Conservation (phyloP, 805 yeast genomes). For the Suhomyces faveliae region DNA sequence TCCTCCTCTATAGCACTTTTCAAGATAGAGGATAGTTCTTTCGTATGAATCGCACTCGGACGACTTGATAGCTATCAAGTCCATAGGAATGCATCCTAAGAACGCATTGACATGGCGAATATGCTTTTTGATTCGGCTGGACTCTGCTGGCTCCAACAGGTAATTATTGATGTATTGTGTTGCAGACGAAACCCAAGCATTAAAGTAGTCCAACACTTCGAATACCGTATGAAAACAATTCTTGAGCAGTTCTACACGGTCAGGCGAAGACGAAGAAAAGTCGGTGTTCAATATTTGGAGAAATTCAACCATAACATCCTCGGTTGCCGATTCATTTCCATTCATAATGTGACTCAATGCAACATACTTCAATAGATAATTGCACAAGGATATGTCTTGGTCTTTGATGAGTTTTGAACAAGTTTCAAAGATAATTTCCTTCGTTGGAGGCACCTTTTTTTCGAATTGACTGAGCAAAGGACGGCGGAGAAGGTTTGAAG, state of each 20-base stretch:
- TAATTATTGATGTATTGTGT: constrained; percentile 31
- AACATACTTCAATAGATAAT: constrained; percentile 74
- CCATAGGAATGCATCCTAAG: constrained; percentile 58
- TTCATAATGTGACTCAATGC: constrained; percentile 61
- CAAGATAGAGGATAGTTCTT: constrained; percentile 81
- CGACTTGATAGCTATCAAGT: constrained; percentile 71
- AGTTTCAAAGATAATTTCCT: constrained; percentile 51
- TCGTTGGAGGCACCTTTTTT: constrained; percentile 14
- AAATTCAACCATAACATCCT: constrained; percentile 59
- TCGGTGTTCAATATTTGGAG: constrained; percentile 53
- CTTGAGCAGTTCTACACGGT: constrained; percentile 56
- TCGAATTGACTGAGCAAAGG: constrained; percentile 19
- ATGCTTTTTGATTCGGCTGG: constrained; percentile 25
- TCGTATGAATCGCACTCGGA: constrained; percentile 84
- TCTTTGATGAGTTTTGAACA: constrained; percentile 65
- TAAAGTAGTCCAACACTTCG: constrained; percentile 76
- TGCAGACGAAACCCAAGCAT: constrained; percentile 64
- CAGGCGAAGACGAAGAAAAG: constrained; percentile 41
- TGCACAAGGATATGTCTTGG: constrained; percentile 67
- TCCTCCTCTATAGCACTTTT: constrained; percentile 59
- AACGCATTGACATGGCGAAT: constrained; percentile 42
- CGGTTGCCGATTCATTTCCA: constrained; percentile 36
- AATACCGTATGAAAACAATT: constrained; percentile 73
- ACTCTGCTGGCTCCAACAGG: constrained; percentile 16
- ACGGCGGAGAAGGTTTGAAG: constrained; percentile 61